These are phyloP conservation scores for Fusarium kyushuense DNA, from an alignment of 2,329 filamentous ascomycete species.

Conservation along the genomic window DNA sequence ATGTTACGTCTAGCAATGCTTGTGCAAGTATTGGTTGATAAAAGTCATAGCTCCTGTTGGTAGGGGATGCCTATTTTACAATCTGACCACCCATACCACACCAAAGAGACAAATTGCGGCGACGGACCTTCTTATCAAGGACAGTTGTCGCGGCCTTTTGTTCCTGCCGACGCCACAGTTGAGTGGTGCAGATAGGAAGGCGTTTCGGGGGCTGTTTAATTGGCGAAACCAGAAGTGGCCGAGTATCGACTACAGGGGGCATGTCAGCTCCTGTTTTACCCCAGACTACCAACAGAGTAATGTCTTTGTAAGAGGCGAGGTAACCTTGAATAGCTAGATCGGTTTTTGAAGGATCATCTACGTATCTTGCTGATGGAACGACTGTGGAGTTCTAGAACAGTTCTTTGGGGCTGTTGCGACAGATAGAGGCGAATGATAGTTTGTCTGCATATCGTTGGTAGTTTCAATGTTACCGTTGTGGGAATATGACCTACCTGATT, in stretches of 20 bases:
- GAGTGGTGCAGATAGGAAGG: constrained; percentile 14
- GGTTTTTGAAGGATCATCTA: neutral
- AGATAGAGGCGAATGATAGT: neutral
- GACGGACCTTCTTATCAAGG: constrained; percentile 34
- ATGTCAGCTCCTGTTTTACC: constrained; percentile 8
- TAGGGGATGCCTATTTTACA: neutral
- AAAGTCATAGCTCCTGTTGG: too few species aligned
- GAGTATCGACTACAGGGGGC: neutral
- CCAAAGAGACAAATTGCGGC: neutral
- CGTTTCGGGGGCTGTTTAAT: neutral
- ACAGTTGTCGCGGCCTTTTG: constrained; percentile 22
- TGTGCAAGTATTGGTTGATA: neutral
- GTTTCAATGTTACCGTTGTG: constrained; percentile 3
- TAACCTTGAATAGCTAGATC: neutral
- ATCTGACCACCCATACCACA: constrained; percentile 30
- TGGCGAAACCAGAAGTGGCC: neutral
- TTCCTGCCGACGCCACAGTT: constrained; percentile 19
- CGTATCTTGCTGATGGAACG: neutral
- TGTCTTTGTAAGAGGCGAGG: neutral
- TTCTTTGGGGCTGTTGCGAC: constrained; percentile 2
- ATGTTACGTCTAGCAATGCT: neutral
- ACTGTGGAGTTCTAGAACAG: constrained; percentile 26
- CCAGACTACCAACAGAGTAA: constrained; percentile 13
- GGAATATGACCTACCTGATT: constrained; percentile 5
- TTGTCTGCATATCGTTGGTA: neutral